phyloP scores from a whole-genome alignment of 2,329 filamentous ascomycete species.

The Phyllosticta citribraziliensis region DNA sequence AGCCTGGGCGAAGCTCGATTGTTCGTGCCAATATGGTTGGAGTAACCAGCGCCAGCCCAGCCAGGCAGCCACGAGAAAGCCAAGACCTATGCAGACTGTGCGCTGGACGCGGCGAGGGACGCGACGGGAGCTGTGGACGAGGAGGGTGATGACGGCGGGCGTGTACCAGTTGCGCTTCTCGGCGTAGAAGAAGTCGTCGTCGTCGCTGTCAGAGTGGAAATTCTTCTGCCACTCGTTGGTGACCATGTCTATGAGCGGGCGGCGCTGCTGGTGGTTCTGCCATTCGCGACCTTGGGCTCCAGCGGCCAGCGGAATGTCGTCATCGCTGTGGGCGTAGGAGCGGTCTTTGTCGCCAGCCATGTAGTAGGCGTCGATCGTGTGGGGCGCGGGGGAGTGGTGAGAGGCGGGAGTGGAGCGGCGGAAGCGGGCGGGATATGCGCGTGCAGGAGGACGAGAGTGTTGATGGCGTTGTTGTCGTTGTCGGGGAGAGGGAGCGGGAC shows the following conservation, averaged over 20 bases:
- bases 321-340: conserved; percentile 2
- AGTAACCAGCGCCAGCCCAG: conserved; percentile 29
- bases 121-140: conserved; percentile 15
- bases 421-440: neutral
- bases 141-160: conserved; percentile 22
- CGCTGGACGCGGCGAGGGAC: conserved; percentile 27
- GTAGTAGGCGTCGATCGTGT: conserved; percentile 1
- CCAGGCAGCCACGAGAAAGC: conserved; percentile 15
- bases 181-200: conserved; percentile 28
- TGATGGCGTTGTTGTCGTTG: neutral
- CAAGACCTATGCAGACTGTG: neutral
- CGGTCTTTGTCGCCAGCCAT: conserved; percentile 4
- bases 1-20: conserved; percentile 24
- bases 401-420: conserved; percentile 3
- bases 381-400: conserved; percentile 1
- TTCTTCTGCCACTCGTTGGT: conserved; percentile 16
- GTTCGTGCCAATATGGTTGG: conserved; percentile 26
- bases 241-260: conserved; percentile 16
- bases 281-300: conserved; percentile 1
- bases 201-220: conserved; percentile 30
- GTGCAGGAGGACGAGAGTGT: neutral
- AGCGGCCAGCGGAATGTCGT: conserved; percentile 1
- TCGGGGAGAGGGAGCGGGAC: neutral
- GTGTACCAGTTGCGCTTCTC: conserved; percentile 24
- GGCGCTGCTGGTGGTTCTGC: conserved; percentile 6